Percentiles rank a stretch among this genome's conserved stretches.
phyloP scores from a whole-genome alignment of 2,329 filamentous ascomycete species.

The Scedosporium apiospermum region DNA sequence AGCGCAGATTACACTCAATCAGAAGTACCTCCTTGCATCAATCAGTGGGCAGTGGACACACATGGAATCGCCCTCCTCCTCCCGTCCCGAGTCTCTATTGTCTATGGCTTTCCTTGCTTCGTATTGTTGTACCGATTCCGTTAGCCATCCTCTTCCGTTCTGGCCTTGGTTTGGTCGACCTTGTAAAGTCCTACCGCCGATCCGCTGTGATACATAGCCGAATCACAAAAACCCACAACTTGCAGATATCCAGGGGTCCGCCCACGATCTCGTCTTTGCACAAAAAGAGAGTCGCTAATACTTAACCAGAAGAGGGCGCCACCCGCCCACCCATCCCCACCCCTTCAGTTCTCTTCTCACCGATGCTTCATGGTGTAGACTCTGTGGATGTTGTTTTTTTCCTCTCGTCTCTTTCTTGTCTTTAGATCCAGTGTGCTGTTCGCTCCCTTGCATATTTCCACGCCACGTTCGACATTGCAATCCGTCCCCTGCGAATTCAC shows the following conservation, averaged over 20 bases:
- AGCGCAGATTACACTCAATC: background rate
- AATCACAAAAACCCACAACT: conserved; percentile 1
- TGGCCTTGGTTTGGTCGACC: background rate
- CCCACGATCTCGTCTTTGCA: background rate
- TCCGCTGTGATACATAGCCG: conserved; percentile 3
- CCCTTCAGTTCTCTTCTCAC: background rate
- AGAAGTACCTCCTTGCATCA: background rate
- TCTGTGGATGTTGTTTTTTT: background rate
- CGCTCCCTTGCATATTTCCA: background rate
- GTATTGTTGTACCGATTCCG: background rate
- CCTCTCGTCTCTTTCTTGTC: background rate
- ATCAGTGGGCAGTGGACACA: background rate
- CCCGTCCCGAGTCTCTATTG: background rate
- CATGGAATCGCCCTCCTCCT: background rate
- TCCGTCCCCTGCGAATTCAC: background rate
- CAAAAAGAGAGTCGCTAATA: background rate
- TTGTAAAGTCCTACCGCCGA: background rate
- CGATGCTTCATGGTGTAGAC: background rate
- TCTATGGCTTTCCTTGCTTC: background rate
- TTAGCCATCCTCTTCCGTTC: background rate
- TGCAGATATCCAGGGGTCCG: conserved; percentile 4
- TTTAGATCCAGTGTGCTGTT: background rate
- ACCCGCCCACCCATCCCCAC: conserved; percentile 3
- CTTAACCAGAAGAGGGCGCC: conserved; percentile 3
- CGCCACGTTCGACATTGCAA: background rate